phyloP scores from a whole-genome alignment of 768 basidiomycete species.

The Pisolithus orientalis region DNA sequence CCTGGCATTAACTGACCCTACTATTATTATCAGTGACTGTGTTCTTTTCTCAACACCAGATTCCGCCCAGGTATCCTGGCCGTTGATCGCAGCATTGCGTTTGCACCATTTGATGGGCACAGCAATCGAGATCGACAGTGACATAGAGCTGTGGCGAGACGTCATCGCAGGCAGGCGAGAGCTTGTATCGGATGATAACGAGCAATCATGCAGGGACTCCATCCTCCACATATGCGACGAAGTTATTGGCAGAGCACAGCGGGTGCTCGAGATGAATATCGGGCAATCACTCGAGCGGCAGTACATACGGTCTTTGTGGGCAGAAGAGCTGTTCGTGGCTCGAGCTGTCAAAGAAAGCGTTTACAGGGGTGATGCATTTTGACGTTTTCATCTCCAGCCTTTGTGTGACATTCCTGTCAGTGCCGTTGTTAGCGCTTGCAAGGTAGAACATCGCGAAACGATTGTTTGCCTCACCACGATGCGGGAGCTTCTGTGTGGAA shows the following conservation, averaged over 20 bases:
- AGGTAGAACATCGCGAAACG: no score
- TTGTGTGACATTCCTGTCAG: not conserved
- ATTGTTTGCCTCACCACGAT: no score
- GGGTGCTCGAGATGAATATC: constrained; percentile 4
- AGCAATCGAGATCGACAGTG: constrained; percentile 16
- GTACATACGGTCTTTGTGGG: constrained; percentile 47
- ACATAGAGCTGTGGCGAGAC: constrained; percentile 46
- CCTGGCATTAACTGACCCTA: not conserved
- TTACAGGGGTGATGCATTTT: constrained; percentile 44
- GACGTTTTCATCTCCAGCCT: not conserved
- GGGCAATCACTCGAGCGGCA: not conserved
- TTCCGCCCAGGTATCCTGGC: constrained; percentile 74
- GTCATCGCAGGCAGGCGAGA: constrained; percentile 43
- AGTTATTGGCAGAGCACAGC: constrained; percentile 30
- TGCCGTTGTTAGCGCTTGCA: not conserved
- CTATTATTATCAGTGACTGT: constrained; percentile 56
- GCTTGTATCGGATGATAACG: constrained; percentile 43
- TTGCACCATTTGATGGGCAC: constrained; percentile 48
- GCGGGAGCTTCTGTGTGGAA: no score
- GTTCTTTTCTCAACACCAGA: constrained; percentile 56
- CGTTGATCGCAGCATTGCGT: constrained; percentile 66
- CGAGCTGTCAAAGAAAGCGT: constrained; percentile 41
- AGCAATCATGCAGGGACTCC: constrained; percentile 39
- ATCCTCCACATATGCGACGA: constrained; percentile 34
- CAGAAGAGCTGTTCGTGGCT: constrained; percentile 53